Conservation (phyloP, 2,329 filamentous ascomycete genomes). For the Fusarium oxysporum region DNA sequence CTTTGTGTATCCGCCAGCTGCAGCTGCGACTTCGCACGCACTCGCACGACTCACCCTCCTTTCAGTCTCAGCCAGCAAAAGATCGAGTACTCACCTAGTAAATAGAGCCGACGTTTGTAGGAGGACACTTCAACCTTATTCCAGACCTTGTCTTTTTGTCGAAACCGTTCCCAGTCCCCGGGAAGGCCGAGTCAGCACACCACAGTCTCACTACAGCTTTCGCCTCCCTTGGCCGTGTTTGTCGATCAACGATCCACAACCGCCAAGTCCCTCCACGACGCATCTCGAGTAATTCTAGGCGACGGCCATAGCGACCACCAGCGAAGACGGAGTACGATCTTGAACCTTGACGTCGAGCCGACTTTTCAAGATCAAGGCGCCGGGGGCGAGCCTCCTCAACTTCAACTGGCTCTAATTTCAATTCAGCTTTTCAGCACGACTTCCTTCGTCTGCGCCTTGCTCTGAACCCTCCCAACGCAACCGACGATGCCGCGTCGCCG, state of each 20-base stretch:
- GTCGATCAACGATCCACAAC: conserved; percentile 41
- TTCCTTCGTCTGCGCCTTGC: conserved; percentile 15
- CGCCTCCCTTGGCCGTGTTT: conserved; percentile 39
- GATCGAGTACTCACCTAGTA: conserved; percentile 4
- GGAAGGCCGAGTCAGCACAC: conserved; percentile 37
- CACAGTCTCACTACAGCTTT: conserved; percentile 22
- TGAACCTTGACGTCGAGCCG: background rate
- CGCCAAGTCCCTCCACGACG: conserved; percentile 25
- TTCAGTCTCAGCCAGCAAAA: background rate
- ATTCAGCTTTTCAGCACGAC: conserved; percentile 7
- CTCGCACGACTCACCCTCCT: conserved; percentile 12
- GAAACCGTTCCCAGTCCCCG: conserved; percentile 7
- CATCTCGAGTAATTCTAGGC: conserved; percentile 6
- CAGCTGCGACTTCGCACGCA: conserved; percentile 29
- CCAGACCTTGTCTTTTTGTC: background rate
- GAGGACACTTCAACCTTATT: background rate
- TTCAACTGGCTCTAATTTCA: background rate
- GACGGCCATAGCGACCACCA: conserved; percentile 14
- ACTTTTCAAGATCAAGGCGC: conserved; percentile 7
- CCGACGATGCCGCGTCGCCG: conserved; percentile 45
- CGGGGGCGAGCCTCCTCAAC: conserved; percentile 7
- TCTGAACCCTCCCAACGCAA: conserved; percentile 26
- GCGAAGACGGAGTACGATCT: conserved; percentile 3
- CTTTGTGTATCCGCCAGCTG: conserved; percentile 22
- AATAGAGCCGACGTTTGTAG: background rate